Conservation (phyloP, 352 stramenopile species). For the Pythium scleroteichum region DNA sequence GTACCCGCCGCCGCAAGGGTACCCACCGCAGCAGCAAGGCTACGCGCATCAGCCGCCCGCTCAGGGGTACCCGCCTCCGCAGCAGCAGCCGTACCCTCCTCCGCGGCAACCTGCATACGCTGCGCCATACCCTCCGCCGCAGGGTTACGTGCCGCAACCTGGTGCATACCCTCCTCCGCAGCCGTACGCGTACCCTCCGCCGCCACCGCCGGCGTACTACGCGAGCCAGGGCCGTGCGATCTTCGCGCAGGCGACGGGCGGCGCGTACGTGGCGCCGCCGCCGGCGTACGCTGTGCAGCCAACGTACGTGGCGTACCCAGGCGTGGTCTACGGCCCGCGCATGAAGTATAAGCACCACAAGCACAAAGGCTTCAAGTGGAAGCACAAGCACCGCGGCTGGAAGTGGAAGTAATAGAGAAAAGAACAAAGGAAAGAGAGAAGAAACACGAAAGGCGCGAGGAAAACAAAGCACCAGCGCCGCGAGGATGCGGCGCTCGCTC, state of each 20-base stretch:
- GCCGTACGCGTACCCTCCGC: conserved; percentile 20
- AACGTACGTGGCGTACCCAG: conserved; percentile 60
- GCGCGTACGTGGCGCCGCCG: conserved; percentile 30
- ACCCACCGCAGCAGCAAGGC: background rate
- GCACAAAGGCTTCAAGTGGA: conserved; percentile 43
- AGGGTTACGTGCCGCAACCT: conserved; percentile 34
- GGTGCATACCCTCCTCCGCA: conserved; percentile 36
- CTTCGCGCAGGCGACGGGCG: conserved; percentile 60
- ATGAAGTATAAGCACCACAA: conserved; percentile 52
- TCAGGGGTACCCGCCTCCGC: conserved; percentile 19
- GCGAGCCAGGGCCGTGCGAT: conserved; percentile 65
- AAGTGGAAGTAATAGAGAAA: conserved; percentile 63
- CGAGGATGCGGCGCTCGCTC: no score
- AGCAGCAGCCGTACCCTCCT: conserved; percentile 15
- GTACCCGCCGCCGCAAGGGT: conserved; percentile 11
- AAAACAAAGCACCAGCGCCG: background rate
- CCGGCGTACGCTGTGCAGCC: conserved; percentile 41
- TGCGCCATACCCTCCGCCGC: conserved; percentile 37
- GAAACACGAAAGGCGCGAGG: no score
- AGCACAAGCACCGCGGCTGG: conserved; percentile 44
- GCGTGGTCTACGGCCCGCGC: conserved; percentile 52
- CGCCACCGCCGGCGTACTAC: conserved; percentile 63
- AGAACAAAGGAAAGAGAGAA: no score
- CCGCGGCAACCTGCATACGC: conserved; percentile 27
- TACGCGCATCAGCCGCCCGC: background rate